These are phyloP conservation scores for Ilex paraguariensis DNA, from an alignment of 305 asterid genomes.

Conservation along the genomic window DNA sequence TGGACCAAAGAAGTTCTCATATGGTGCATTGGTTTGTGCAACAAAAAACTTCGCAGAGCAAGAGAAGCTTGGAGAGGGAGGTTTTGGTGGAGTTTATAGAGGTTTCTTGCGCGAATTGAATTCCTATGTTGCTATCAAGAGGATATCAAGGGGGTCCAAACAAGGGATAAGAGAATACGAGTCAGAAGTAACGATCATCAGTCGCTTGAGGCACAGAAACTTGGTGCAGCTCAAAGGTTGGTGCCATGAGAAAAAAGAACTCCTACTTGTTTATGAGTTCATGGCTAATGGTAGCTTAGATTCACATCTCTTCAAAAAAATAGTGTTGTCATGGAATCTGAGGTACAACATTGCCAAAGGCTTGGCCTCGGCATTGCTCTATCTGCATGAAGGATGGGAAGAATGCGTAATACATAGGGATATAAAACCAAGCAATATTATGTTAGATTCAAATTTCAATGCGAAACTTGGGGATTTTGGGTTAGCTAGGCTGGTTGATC, in stretches of 20 bases:
- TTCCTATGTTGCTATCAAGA: neutral
- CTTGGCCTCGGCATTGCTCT: neutral
- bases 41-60: neutral
- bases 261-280: too few relatives aligned
- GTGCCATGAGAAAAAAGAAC: neutral
- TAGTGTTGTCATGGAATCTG: neutral
- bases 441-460: neutral
- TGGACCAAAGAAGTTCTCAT: neutral
- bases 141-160: neutral
- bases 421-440: too few relatives aligned
- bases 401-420: neutral
- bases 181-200: neutral
- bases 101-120: neutral
- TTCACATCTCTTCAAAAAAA: neutral
- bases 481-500: too few relatives aligned
- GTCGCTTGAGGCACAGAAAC: neutral
- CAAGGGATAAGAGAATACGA: neutral
- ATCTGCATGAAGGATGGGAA: neutral
- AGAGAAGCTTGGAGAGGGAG: too few relatives aligned
- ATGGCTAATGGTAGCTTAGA: neutral
- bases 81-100: neutral
- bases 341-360: neutral
- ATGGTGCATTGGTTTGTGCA: neutral
- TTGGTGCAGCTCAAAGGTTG: neutral
- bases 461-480: neutral